Evolutionary conservation across 192 early-diverging fungal genomes (phyloP).

Genomic region (Spizellomyces sp.): DNA sequence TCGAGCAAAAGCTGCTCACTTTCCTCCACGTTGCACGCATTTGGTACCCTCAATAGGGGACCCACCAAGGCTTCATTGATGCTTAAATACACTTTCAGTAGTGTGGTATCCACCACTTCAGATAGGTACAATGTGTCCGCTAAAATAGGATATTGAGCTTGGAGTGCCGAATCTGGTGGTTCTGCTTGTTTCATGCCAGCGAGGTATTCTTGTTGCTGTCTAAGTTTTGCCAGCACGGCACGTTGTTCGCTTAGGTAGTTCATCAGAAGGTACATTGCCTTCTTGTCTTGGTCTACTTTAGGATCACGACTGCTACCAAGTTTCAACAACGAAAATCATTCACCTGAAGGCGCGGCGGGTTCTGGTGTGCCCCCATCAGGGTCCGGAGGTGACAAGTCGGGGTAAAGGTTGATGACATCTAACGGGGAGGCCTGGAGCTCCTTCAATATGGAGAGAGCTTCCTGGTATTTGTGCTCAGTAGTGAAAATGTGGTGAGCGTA

Average conservation of each 20-base stretch:
- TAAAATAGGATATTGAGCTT: background rate
- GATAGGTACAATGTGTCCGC: slow-evolving; percentile 45
- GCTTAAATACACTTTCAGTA: slow-evolving; percentile 88
- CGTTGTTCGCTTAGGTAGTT: slow-evolving; percentile 89
- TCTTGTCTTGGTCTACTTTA: slow-evolving; percentile 44
- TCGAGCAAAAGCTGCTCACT: slow-evolving; percentile 78
- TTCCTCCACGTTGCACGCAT: slow-evolving; percentile 86
- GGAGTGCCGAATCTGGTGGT: slow-evolving; percentile 41
- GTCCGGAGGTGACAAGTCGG: slow-evolving; percentile 41
- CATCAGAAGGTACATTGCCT: slow-evolving; percentile 70
- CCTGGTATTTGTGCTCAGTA: slow-evolving; percentile 47
- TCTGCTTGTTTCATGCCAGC: slow-evolving; percentile 26
- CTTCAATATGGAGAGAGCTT: slow-evolving; percentile 51
- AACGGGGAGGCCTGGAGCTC: slow-evolving; percentile 58
- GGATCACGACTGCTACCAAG: no score
- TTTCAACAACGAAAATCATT: slow-evolving; percentile 29
- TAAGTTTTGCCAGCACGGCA: slow-evolving; percentile 65
- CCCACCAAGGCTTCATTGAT: slow-evolving; percentile 86
- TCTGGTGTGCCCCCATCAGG: slow-evolving; percentile 6
- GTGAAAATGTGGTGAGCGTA: slow-evolving; percentile 61
- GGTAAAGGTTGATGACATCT: slow-evolving; percentile 63
- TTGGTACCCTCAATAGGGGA: slow-evolving; percentile 84
- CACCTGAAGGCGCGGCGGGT: background rate
- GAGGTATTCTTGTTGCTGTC: slow-evolving; percentile 31
- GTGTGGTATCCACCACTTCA: slow-evolving; percentile 77